Base-by-base conservation (phyloP, 345 rosid genomes). In the Microthlaspi erraticum region DNA sequence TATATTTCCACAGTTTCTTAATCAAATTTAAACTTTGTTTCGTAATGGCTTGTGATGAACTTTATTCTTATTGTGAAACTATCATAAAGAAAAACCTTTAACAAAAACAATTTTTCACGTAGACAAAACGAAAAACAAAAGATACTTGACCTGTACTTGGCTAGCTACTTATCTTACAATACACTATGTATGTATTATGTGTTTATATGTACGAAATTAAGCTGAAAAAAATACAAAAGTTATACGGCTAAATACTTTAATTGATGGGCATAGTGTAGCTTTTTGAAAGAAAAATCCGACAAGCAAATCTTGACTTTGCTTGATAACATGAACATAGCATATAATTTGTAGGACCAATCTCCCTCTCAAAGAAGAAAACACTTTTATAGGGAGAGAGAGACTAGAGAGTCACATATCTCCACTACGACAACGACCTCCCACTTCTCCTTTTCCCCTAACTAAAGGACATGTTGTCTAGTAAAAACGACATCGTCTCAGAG, bases 301-400 rank as follows among this genome's bases (percentile, higher is more conserved):
- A 75, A 61, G 31, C n/a, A 69, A 75, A 75, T 75, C 79, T 68
- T 32, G 75, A 69, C 70, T 68, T 75, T 75, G 79, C 79, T 75
- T 75, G 34, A 55, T 55, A 38, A 68, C 31, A 62, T 19, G 49
- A 69, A 54, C 79, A 75, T 75, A 46, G 74, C 79, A 75, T 75
- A 69, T 75, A 33, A 68, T 68, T 75, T 7, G 74, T 75, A 54
- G 78, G 78, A 68, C 78, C 78, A 41, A 17, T 50, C 68, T 20
- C 10, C 9, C 56, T 59, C 68, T 23, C 26, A 23, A 59, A 59
- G 68, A 66, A 18, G 61, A 66, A 66, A 58, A 74, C 54, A 50
- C 68, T 41, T 74, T 74, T 63, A 66, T 66, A 74, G 59, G 59
- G 39, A n/a, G n/a, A n/a, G 39, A 23, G 43, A 57, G 72, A 73